Conservation (phyloP, 1,284 basidiomycete species). For the Leccinum pallidistipes region DNA sequence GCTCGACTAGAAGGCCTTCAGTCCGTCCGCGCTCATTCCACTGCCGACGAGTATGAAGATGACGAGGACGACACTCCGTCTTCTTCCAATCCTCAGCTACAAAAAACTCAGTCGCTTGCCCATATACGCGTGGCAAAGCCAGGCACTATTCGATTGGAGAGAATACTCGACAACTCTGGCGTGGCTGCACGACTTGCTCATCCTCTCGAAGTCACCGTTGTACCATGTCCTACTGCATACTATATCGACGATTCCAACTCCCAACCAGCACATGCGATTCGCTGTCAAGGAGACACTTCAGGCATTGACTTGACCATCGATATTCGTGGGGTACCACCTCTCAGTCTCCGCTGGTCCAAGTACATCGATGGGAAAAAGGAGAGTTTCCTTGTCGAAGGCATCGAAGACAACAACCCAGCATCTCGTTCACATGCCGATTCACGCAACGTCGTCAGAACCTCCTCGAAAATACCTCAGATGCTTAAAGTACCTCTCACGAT, state of each 20-base stretch:
- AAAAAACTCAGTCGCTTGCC: conserved; percentile 70
- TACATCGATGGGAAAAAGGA: conserved; percentile 63
- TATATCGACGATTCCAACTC: conserved; percentile 52
- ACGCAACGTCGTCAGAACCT: conserved; percentile 25
- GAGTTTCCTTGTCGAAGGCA: conserved; percentile 79
- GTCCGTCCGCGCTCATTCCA: conserved; percentile 45
- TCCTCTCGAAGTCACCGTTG: conserved; percentile 70
- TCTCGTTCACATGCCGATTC: conserved; percentile 20
- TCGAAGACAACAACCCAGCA: conserved; percentile 54
- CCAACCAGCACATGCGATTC: conserved; percentile 47
- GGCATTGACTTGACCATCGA: conserved; percentile 65
- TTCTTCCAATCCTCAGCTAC: conserved; percentile 41
- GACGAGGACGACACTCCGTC: conserved; percentile 45
- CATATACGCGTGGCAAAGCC: conserved; percentile 73
- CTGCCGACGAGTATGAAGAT: conserved; percentile 62
- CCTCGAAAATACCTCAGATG: conserved; percentile 46
- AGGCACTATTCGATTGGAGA: conserved; percentile 71
- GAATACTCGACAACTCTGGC: conserved; percentile 69
- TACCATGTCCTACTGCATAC: conserved; percentile 78
- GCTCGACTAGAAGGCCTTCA: conserved; percentile 53
- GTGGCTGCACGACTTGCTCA: conserved; percentile 65
- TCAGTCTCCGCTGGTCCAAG: conserved; percentile 77
- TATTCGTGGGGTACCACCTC: conserved; percentile 76
- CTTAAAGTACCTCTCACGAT: conserved; percentile 70
- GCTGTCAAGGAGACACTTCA: conserved; percentile 73